A percentile compares a stretch with the other conserved stretches of the same genome.
Evolutionary conservation across 148 eudicot genomes (phyloP).

Genomic region (Vaccinium macrocarpon): DNA sequence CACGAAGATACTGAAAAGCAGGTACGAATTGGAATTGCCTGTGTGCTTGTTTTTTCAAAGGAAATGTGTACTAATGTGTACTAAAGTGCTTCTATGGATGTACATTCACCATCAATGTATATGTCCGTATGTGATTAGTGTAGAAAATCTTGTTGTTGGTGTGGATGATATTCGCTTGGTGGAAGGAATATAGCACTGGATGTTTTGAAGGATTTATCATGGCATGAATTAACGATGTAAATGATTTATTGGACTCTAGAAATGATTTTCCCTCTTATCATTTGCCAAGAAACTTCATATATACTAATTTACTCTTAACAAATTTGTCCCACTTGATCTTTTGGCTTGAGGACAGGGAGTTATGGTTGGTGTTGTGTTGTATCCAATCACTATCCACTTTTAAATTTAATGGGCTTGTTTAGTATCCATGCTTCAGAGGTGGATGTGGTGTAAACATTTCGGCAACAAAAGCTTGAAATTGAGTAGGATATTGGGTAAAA

Average conservation of each 20-base stretch:
- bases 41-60: neutral
- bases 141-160: neutral
- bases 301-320: neutral
- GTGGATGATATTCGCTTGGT: neutral
- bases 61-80: neutral
- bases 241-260: neutral
- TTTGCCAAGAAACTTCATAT: neutral
- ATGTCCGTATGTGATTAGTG: neutral
- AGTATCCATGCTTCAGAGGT: neutral
- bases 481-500: neutral
- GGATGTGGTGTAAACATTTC: neutral
- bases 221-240: neutral
- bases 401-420: neutral
- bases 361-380: neutral
- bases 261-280: neutral
- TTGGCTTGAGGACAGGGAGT: neutral
- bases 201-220: neutral
- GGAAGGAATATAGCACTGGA: neutral
- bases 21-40: slow-evolving; percentile 42
- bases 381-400: neutral
- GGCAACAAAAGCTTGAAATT: neutral
- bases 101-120: neutral
- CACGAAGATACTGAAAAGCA: slow-evolving; percentile 98
- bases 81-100: neutral
- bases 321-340: neutral